Base-by-base conservation (phyloP, 179 eudicot species). In the Kewa caespitosa region DNA sequence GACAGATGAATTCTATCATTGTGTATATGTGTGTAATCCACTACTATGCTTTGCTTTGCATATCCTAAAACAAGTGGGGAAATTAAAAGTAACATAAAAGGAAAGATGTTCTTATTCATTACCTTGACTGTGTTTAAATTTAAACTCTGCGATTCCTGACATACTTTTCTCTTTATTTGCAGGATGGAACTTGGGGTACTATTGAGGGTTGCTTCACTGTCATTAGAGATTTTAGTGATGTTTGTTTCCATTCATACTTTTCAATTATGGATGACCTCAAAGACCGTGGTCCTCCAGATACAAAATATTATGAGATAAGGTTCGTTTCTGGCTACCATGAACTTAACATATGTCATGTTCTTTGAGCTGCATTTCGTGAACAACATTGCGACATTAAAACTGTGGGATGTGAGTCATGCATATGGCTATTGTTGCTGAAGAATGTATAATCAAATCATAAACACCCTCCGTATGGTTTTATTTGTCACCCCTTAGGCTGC, bases 161-260 rank as follows among this genome's bases (percentile, higher is more conserved):
- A 42, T 72, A 48, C n/a, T 74, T 73, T 74, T 65, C 42, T 34
- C 63, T 33, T 17, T 31, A 65, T 31, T 81, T 82, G 70, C 79
- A 94, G 98, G 94, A 94, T 84, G 98, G 98, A 86, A 94, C 97
- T 74, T 86, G 87, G 93, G 85, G 88, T 76, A 85, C 91, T 67
- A 69, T 89, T 72, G 73, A 75, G 76, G 86, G 89, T 38, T 87
- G 94, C 76, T 82, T 85, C 60, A 89, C 88, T n/a, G 76, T 87
- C 37, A 75, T 90, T 52, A 83, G 91, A 72, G 98, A 94, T 76
- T 88, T 88, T 59, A 22, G 41, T 54, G 97, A 94, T 86, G 88
- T 90, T 28, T 94, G 96, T 81, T 90, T 80, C 80, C 81, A 88
- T 81, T 94, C 98, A 0, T 94, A 92, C 85, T 89, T 92, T 71